Percentiles rank a stretch among this genome's conserved stretches.
Conservation (phyloP, 2,329 filamentous ascomycete species). For the Pseudohalonectria lignicola region DNA sequence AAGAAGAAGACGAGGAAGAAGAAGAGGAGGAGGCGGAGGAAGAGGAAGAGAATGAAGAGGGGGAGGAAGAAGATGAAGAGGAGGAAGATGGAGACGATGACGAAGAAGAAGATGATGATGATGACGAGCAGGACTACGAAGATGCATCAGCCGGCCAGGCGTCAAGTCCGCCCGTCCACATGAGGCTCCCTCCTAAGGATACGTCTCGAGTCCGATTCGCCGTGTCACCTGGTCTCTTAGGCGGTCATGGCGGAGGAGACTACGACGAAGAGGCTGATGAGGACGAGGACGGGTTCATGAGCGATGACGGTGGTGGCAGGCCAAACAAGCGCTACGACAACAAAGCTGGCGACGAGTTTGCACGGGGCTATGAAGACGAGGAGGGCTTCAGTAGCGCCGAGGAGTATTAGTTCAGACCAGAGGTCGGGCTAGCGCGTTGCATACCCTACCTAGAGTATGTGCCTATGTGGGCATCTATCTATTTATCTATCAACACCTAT, state of each 20-base stretch:
- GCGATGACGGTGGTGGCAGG: no score
- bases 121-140: not conserved
- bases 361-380: not conserved
- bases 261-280: slow-evolving; percentile 3
- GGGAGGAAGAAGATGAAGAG: slow-evolving; percentile 1
- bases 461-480: no score
- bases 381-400: slow-evolving; percentile 2
- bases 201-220: not conserved
- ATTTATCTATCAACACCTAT: no score
- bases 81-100: slow-evolving; percentile 3
- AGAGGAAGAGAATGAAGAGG: slow-evolving; percentile 4
- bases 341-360: slow-evolving; percentile 1
- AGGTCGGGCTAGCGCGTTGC: no score
- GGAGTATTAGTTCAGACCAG: not conserved
- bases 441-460: no score
- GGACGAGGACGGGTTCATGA: not conserved
- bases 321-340: no score
- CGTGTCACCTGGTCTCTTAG: no score
- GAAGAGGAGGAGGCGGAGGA: slow-evolving; percentile 3
- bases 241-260: slow-evolving; percentile 4
- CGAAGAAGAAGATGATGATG: slow-evolving; percentile 3
- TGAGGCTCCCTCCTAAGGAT: not conserved
- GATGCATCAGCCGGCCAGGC: not conserved
- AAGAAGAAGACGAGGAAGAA: slow-evolving; percentile 5
- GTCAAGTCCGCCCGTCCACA: not conserved